Evolutionary conservation across 495 filamentous ascomycete species (phyloP), one percentile per base, ranked within the genome.

Genomic region (Aspergillus cristatus): DNA sequence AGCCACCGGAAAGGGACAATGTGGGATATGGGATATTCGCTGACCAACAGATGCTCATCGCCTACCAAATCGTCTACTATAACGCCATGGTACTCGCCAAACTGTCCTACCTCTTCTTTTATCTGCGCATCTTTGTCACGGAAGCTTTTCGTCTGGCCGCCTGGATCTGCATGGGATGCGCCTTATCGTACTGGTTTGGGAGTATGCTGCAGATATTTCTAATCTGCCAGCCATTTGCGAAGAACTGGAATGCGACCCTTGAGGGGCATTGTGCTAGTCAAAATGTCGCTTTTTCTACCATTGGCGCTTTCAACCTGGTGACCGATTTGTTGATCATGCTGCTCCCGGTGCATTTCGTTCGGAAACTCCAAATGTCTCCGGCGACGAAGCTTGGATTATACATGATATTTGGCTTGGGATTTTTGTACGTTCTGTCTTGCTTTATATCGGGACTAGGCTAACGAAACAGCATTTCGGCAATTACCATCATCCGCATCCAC

Each of bases 321-420:
- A 40, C 38, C 17, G 38, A 40, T n/a, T 24, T 40, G 11, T 20
- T 40, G 30, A 29, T 40, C 5, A 36, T 36, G 34, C 11, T 20
- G 3, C 34, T 36, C 14, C 34, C 34, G 16, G 8, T 36, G 20
- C 34, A 18, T 1, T n/a, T 25, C 14, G 14, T 36, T 26, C 26
- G 34, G 34, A 36, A 26, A 14, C 34, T 36, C 5, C 34, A 36
- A 20, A n/a, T 36, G 12, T 13, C 5, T 18, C 24, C 13, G 8
- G 16, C 34, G 5, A 36, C 24, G 34, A 36, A 25, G 18, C 6
- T 36, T 6, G 34, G 18, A n/a, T 14, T 36, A 15, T n/a, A 4
- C 14, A 13, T 26, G n/a, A 20, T 36, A 5, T 36, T 36, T 14
- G 24, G 34, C 18, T 13, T 36, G 20, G 34, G 34, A 25, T 36